phyloP scores from a whole-genome alignment of 2,329 filamentous ascomycete genomes.

The Beauveria rudraprayagi region DNA sequence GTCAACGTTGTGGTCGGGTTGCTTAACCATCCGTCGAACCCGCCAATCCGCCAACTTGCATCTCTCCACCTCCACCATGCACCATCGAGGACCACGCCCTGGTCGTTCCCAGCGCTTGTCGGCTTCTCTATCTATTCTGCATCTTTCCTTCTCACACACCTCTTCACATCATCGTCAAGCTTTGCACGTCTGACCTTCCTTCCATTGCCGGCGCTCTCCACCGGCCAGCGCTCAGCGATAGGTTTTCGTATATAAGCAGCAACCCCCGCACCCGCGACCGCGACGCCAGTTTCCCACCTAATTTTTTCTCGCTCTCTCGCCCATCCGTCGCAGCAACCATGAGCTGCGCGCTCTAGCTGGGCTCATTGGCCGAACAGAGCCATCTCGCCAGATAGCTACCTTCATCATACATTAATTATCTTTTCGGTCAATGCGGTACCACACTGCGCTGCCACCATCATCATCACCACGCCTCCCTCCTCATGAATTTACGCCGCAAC shows the following conservation, averaged over 20 bases:
- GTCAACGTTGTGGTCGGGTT: neutral
- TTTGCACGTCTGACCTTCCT: neutral
- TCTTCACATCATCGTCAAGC: neutral
- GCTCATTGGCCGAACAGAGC: neutral
- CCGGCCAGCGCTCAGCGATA: neutral
- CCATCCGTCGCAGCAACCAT: neutral
- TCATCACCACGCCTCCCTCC: neutral
- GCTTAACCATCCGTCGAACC: neutral
- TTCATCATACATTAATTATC: neutral
- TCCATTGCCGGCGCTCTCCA: neutral
- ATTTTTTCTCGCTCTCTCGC: neutral
- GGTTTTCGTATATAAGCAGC: constrained; percentile 5
- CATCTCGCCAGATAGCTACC: neutral
- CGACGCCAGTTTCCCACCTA: neutral
- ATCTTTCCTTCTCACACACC: neutral
- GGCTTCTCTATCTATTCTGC: neutral
- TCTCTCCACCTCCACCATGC: neutral
- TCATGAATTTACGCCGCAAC: neutral
- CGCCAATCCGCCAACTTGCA: neutral
- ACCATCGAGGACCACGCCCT: neutral
- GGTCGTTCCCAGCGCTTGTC: neutral
- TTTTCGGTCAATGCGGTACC: neutral
- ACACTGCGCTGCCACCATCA: neutral
- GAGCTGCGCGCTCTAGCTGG: neutral
- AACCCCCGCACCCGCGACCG: constrained; percentile 13